phyloP scores from a whole-genome alignment of 345 rosid species.

The Leavenworthia alabamica region DNA sequence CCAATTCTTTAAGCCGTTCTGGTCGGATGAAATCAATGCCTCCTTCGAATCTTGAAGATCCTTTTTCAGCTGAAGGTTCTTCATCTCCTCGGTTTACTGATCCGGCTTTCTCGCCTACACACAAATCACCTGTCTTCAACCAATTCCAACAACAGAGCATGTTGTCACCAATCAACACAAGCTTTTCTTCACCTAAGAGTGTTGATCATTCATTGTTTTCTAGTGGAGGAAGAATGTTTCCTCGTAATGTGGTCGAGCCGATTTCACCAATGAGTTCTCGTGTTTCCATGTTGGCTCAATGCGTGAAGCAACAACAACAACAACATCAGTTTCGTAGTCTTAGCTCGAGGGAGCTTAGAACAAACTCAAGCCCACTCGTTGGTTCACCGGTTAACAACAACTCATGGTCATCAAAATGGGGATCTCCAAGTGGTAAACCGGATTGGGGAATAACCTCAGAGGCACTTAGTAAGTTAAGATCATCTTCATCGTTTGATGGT shows the following conservation, averaged over 20 bases:
- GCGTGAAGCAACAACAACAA: slow-evolving; percentile 36
- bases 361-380: slow-evolving; percentile 39
- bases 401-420: slow-evolving; percentile 72
- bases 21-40: slow-evolving; percentile 67
- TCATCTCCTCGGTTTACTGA: slow-evolving; percentile 58
- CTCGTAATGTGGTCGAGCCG: slow-evolving; percentile 65
- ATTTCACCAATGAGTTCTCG: slow-evolving; percentile 66
- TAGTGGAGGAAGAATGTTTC: slow-evolving; percentile 86
- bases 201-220: slow-evolving; percentile 57
- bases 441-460: slow-evolving; percentile 60
- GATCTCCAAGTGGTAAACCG: slow-evolving; percentile 69
- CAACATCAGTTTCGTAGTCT: slow-evolving; percentile 55
- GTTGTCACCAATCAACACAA: slow-evolving; percentile 73
- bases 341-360: slow-evolving; percentile 58
- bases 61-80: slow-evolving; percentile 53
- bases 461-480: slow-evolving; percentile 40
- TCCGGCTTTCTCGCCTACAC: slow-evolving; percentile 57
- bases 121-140: slow-evolving; percentile 49
- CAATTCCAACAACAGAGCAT: slow-evolving; percentile 65
- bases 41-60: slow-evolving; percentile 77
- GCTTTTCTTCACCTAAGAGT: slow-evolving; percentile 50
- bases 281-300: slow-evolving; percentile 63
- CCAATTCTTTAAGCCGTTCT: slow-evolving; percentile 51
- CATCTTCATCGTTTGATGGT: slow-evolving; percentile 50
- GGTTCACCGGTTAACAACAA: slow-evolving; percentile 55